Conservation (phyloP, 2,329 filamentous ascomycete species). For the Polytolypa hystricis region DNA sequence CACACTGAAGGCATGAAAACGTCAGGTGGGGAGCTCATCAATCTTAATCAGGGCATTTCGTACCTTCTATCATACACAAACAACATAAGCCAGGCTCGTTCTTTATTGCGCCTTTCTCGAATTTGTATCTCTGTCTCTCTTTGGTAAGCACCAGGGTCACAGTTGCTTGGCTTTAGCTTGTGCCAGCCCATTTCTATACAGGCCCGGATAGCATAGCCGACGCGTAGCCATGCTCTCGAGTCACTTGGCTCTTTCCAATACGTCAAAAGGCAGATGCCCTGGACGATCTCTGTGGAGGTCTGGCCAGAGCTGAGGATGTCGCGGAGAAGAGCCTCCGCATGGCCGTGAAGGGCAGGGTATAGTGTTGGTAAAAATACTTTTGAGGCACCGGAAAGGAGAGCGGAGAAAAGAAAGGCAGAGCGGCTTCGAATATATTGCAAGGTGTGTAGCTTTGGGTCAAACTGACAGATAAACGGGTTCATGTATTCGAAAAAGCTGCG, state of each 20-base stretch:
- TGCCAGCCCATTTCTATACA: conserved; percentile 27
- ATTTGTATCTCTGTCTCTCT: conserved; percentile 10
- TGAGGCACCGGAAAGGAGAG: conserved; percentile 25
- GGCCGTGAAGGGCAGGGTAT: conserved; percentile 18
- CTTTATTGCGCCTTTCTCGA: conserved; percentile 24
- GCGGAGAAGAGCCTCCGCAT: conserved; percentile 20
- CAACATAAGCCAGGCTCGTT: conserved; percentile 29
- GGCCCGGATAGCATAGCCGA: conserved; percentile 33
- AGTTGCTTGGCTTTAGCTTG: conserved; percentile 9
- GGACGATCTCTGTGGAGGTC: conserved; percentile 30
- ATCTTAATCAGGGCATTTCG: conserved; percentile 4
- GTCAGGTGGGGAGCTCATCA: neutral
- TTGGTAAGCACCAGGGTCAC: neutral
- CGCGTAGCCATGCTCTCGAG: conserved; percentile 28
- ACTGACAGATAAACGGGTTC: conserved; percentile 33
- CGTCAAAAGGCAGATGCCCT: conserved; percentile 26
- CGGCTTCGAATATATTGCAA: conserved; percentile 25
- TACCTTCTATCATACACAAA: conserved; percentile 34
- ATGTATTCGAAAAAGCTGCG: conserved; percentile 29
- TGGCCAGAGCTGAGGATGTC: conserved; percentile 22
- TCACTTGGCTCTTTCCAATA: conserved; percentile 36
- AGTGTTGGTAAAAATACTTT: conserved; percentile 28
- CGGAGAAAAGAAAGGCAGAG: conserved; percentile 28
- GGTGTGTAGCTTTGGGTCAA: conserved; percentile 30
- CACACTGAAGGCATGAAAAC: conserved; percentile 18